Evolutionary conservation across 75 land plant species (phyloP).

Genomic region (Sequoia sempervirens): DNA sequence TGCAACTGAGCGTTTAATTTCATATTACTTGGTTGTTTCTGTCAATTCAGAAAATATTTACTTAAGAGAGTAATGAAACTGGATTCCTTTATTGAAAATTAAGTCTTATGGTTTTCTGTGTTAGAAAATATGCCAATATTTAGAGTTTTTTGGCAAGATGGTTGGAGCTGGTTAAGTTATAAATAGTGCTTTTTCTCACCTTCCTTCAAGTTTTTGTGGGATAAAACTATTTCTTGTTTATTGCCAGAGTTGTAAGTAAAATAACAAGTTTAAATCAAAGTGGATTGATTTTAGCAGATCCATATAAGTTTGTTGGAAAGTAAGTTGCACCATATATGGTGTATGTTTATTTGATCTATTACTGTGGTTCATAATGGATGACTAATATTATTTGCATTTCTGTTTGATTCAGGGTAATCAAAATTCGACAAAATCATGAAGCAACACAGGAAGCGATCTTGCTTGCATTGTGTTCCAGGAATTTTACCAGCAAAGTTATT

Average conservation of each 20-base stretch:
- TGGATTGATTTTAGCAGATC: not conserved
- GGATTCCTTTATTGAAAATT: not conserved
- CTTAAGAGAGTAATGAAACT: not conserved
- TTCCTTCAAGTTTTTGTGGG: not conserved
- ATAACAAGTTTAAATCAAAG: not conserved
- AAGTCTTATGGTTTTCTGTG: not conserved
- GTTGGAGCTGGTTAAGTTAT: not conserved
- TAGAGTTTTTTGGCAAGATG: not conserved
- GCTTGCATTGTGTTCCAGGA: conserved; percentile 77
- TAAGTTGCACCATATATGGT: not conserved
- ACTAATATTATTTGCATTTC: not conserved
- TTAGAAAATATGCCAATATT: conserved; percentile 2
- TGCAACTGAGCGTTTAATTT: not conserved
- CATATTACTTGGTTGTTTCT: not conserved
- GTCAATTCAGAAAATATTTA: not conserved
- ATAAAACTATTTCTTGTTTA: not conserved
- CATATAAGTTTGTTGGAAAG: not conserved
- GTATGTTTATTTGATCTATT: not conserved
- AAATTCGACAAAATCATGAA: conserved; percentile 77
- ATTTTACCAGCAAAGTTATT: conserved; percentile 84
- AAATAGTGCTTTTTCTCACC: not conserved
- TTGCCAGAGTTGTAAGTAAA: not conserved
- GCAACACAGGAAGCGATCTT: conserved; percentile 89
- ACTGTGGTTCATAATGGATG: not conserved
- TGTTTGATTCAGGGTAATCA: conserved; percentile 59